Evolutionary conservation across 352 stramenopile genomes (phyloP).

Genomic region (Pythium monospermum): DNA sequence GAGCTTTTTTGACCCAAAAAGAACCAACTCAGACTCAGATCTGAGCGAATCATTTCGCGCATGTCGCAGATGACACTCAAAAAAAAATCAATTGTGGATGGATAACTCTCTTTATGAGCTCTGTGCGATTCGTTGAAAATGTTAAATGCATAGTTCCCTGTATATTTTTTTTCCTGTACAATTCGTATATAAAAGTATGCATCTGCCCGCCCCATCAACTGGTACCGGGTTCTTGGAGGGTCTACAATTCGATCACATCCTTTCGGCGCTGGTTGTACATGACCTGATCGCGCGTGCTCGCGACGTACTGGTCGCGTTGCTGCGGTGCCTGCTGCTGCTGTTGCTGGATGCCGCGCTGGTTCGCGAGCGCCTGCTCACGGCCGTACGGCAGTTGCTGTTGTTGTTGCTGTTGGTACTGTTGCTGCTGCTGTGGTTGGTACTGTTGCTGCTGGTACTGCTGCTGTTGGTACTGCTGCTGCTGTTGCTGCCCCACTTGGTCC

Average conservation of each 20-base stretch:
- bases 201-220: not conserved
- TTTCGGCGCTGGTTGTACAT: constrained; percentile 26
- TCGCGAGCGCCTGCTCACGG: constrained; percentile 2
- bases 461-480: constrained; percentile 3
- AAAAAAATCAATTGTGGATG: not conserved
- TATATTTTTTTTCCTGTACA: not conserved
- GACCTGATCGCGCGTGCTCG: constrained; percentile 18
- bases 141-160: no score
- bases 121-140: no score
- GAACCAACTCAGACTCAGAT: constrained; percentile 1
- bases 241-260: constrained; percentile 25
- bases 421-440: constrained; percentile 2
- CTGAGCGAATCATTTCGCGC: not conserved
- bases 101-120: no score
- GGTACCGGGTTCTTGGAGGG: not conserved
- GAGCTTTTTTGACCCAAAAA: not conserved
- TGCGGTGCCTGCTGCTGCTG: constrained; percentile 11
- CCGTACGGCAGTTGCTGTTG: constrained; percentile 9
- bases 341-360: no score
- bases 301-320: constrained; percentile 9
- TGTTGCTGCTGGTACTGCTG: constrained; percentile 8
- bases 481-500: not conserved
- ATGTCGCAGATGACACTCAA: not conserved
- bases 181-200: not conserved
- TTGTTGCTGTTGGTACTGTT: constrained; percentile 7